Base-by-base conservation (phyloP, 2,329 filamentous ascomycete genomes). In the Pseudogymnoascus sp. region DNA sequence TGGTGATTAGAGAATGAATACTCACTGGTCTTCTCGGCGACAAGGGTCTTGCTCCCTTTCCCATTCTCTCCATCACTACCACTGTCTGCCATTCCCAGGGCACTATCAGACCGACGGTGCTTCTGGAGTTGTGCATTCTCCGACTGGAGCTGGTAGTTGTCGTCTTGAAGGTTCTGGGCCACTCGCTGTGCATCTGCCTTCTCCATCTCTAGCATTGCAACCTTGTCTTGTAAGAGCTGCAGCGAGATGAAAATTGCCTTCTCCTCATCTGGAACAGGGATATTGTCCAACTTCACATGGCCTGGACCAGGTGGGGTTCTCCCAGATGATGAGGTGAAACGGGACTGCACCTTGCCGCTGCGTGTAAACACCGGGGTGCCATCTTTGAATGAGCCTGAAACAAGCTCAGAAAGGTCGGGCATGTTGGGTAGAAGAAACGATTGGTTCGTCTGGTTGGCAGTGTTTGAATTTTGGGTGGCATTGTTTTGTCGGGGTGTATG, bases 171-270 rank as follows among this genome's bases (percentile, higher is more conserved):
- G 25, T 80, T 77, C 50, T 81, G 76, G 14, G 81, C 71, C 62
- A 72, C 75, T 66, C 72, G 75, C 62, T 82, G 78, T 5, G 73
- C 70, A 58, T 81, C 77, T 6, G 76, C 77, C 61, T 82, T 82
- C 64, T 82, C 80, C 59, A 75, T 72, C 67, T 87, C 82, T 53
- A 86, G 74, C 58, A 80, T 75, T 0, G 77, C 73, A 39, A 85
- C 77, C 67, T 81, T 82, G 41, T 84, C 82, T 65, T 84, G 78
- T 9, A 86, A 71, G 15, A 82, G 72, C 59, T 83, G 78, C 14
- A 87, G 73, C 9, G 82, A 82, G n/a, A 81, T 76, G 67, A 84
- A 84, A 57, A 87, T 78, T 2, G 80, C 80, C 69, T 86, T 84
- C 64, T 87, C 84, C 57, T 87, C 83, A 11, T 81, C 77, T 0